Conservation (phyloP, 495 filamentous ascomycete species). For the Parathielavia appendiculata region DNA sequence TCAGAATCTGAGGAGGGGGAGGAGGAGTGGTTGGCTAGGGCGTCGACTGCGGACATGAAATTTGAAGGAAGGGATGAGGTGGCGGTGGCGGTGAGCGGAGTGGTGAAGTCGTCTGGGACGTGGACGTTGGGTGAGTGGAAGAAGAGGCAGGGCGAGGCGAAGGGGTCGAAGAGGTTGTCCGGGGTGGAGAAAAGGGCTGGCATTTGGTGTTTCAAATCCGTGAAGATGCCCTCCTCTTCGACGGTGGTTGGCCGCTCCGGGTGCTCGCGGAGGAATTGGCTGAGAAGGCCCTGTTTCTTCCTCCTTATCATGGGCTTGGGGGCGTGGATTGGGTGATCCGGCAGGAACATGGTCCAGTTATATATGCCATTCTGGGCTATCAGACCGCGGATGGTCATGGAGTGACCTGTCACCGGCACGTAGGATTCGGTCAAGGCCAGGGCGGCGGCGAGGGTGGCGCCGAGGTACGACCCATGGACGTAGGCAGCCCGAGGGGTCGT, state of each 20-base stretch:
- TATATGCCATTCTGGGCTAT: constrained; percentile 49
- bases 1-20: neutral
- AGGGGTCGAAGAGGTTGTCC: constrained; percentile 46
- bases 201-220: constrained; percentile 29
- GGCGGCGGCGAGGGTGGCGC: constrained; percentile 44
- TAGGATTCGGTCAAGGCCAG: constrained; percentile 47
- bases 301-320: constrained; percentile 1
- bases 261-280: neutral
- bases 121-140: constrained; percentile 43
- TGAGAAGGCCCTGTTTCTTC: neutral
- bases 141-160: constrained; percentile 49
- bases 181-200: constrained; percentile 39
- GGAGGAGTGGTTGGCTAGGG: constrained; percentile 10
- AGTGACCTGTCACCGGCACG: neutral
- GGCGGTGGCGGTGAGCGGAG: constrained; percentile 9
- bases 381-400: constrained; percentile 42
- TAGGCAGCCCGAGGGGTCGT: constrained; percentile 28
- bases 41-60: constrained; percentile 5
- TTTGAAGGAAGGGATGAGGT: neutral
- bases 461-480: constrained; percentile 47
- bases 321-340: constrained; percentile 38
- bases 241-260: neutral
- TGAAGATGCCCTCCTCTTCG: constrained; percentile 18
- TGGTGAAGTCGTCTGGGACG: constrained; percentile 36
- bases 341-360: constrained; percentile 50